Percentiles rank a stretch among this genome's conserved stretches.
phyloP scores from a whole-genome alignment of 148 eudicot species.

The Fagopyrum esculentum region DNA sequence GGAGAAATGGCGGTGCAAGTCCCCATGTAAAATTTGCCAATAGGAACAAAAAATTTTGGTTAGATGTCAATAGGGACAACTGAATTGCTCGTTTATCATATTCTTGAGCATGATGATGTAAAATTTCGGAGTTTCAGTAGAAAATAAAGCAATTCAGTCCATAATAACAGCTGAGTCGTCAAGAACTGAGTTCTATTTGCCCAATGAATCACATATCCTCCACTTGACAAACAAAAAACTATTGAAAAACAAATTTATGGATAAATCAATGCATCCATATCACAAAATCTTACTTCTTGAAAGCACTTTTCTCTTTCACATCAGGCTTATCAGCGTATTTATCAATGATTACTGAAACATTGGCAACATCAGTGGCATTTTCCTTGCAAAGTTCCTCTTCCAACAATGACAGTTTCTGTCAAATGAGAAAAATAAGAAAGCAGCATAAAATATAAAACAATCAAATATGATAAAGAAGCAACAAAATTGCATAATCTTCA shows the following conservation, averaged over 20 bases:
- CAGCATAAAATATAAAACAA: not conserved
- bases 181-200: not conserved
- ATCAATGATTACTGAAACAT: constrained; percentile 38
- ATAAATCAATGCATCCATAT: not conserved
- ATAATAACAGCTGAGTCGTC: not conserved
- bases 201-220: not conserved
- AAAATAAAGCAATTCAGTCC: not conserved
- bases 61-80: no score
- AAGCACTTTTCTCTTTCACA: constrained; percentile 68
- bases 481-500: not conserved
- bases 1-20: no score
- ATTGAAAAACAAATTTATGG: not conserved
- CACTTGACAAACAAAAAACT: not conserved
- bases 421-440: constrained; percentile 8
- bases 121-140: not conserved
- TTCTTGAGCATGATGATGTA: not conserved
- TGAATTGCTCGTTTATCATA: no score
- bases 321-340: constrained; percentile 50
- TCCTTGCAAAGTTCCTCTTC: constrained; percentile 57
- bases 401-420: constrained; percentile 54
- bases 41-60: not conserved
- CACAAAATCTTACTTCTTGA: constrained; percentile 37
- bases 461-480: constrained; percentile 1
- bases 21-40: not conserved
- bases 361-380: constrained; percentile 33